Evolutionary conservation across 306 rosid species (phyloP).

Genomic region (Abrus pulchellus): DNA sequence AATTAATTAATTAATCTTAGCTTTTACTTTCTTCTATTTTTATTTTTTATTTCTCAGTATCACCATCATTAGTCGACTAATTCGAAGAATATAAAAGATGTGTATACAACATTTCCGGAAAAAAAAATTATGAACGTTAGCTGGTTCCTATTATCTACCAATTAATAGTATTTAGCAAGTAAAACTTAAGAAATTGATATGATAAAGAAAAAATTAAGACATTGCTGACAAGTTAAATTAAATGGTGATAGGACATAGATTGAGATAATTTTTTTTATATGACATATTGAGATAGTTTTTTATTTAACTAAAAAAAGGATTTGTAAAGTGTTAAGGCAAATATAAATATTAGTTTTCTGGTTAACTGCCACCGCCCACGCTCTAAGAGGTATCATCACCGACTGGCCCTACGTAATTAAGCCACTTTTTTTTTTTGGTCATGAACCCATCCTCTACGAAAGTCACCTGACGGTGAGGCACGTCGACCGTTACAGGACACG

Average conservation of each 20-base stretch:
- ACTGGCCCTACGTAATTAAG: slow-evolving; percentile 35
- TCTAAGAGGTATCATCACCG: slow-evolving; percentile 32
- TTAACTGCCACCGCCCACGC: slow-evolving; percentile 58
- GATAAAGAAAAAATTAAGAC: too few species aligned
- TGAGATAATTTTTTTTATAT: too few species aligned
- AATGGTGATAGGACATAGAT: not conserved
- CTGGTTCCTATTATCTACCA: not conserved
- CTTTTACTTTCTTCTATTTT: not conserved
- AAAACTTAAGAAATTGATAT: not conserved
- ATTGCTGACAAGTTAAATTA: not conserved
- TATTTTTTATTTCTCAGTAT: not conserved
- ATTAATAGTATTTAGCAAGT: not conserved
- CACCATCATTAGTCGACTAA: not conserved
- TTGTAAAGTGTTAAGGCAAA: slow-evolving; percentile 1
- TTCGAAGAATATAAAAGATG: not conserved
- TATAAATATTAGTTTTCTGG: slow-evolving; percentile 26
- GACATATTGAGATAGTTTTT: not conserved
- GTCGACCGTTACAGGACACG: slow-evolving; percentile 31
- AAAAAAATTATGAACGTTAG: not conserved
- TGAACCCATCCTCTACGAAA: slow-evolving; percentile 13
- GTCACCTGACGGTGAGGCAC: slow-evolving; percentile 39
- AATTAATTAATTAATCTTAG: not conserved
- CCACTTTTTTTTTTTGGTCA: not conserved
- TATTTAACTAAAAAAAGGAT: not conserved
- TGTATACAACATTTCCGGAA: not conserved